Conservation (phyloP, 208 protist species). For the Acanthamoeba lugdunensis region DNA sequence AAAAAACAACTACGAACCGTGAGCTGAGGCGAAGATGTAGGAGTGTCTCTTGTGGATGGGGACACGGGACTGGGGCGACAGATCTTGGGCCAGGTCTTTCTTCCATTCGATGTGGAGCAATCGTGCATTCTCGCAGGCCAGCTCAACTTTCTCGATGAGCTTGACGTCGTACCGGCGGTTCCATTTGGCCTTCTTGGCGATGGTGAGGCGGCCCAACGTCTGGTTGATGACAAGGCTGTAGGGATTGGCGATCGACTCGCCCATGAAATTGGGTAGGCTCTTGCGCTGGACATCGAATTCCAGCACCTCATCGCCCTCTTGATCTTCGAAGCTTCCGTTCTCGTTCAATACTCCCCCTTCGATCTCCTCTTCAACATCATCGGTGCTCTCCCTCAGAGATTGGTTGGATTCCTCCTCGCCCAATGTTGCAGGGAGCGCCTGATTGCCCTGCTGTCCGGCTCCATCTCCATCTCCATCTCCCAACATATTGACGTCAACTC, state of each 20-base stretch:
- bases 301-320: not conserved
- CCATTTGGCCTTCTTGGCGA: conserved; percentile 50
- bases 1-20: not conserved
- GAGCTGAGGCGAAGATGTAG: conserved; percentile 42
- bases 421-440: no score
- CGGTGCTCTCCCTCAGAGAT: not conserved
- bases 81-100: not conserved
- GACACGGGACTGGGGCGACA: not conserved
- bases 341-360: not conserved
- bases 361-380: not conserved
- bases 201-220: not conserved
- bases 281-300: conserved; percentile 63
- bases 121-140: not conserved
- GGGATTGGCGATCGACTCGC: conserved; percentile 32
- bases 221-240: conserved; percentile 18
- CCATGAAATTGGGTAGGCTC: conserved; percentile 44
- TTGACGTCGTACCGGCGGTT: not conserved
- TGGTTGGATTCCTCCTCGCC: no score
- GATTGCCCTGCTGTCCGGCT: no score
- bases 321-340: not conserved
- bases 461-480: no score
- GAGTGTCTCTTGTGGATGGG: conserved; percentile 44
- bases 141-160: conserved; percentile 47
- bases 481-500: no score
- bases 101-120: conserved; percentile 67